Conservation (phyloP, 805 yeast species). For the Sungouiozyma ichnusensis region DNA sequence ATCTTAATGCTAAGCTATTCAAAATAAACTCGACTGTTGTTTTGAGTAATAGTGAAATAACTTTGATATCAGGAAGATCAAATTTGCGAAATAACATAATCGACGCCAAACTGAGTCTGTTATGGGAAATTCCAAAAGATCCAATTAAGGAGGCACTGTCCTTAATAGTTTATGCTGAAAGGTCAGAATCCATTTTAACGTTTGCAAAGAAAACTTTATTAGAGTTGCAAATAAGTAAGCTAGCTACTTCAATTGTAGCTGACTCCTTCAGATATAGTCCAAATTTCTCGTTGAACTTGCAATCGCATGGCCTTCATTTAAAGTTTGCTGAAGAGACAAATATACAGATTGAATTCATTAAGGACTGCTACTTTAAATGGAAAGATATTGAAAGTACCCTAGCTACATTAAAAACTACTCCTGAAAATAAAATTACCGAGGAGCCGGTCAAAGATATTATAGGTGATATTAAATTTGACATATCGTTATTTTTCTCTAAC, state of each 20-base stretch:
- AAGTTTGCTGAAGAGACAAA: slow-evolving; percentile 16
- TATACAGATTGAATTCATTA: slow-evolving; percentile 8
- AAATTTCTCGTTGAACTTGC: slow-evolving; percentile 10
- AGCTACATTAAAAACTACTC: background rate
- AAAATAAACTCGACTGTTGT: slow-evolving; percentile 12
- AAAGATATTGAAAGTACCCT: background rate
- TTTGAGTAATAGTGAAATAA: slow-evolving; percentile 16
- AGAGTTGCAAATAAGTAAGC: slow-evolving; percentile 14
- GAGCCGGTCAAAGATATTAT: background rate
- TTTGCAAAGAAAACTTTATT: slow-evolving; percentile 11
- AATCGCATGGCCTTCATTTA: slow-evolving; percentile 15
- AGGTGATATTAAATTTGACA: slow-evolving; percentile 2
- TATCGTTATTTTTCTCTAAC: slow-evolving; percentile 11
- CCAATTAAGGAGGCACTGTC: slow-evolving; percentile 17
- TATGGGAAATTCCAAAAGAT: slow-evolving; percentile 16
- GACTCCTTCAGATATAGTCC: slow-evolving; percentile 11
- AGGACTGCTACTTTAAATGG: slow-evolving; percentile 4
- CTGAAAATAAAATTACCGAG: background rate
- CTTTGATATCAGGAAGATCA: slow-evolving; percentile 10
- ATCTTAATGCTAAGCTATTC: slow-evolving; percentile 6
- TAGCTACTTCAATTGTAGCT: slow-evolving; percentile 12
- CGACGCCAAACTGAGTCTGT: slow-evolving; percentile 13
- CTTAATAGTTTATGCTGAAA: slow-evolving; percentile 12
- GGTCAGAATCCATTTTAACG: slow-evolving; percentile 14
- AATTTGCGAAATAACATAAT: slow-evolving; percentile 8